Base-by-base conservation (phyloP, 192 early-diverging fungal species). In the Coemansia sp. region DNA sequence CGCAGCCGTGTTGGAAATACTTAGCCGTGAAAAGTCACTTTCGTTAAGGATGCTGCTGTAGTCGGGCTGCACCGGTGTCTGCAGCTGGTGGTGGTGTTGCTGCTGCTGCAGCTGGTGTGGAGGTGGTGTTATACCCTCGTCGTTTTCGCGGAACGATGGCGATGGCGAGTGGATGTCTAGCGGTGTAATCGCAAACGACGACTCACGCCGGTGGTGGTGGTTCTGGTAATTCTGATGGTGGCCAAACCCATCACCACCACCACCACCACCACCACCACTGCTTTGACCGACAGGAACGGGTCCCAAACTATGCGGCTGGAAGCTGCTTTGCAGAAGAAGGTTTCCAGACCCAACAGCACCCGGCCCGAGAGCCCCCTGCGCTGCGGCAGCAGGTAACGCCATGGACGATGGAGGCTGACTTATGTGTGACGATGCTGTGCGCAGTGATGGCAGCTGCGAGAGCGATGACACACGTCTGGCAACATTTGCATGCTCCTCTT, bases 391-490 rank as follows among this genome's bases (percentile, higher is more conserved):
- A 31, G 50, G 2, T 7, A 33, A 4, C n/a, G 50, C 27, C 28
- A 33, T 4, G 17, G 50, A 53, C 28, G 28, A 30, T 6, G 50
- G 17, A 3, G 25, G 28, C 15, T 27, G 50, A 7, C 41, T 28
- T 9, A 31, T 11, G 29, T 59, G 59, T 17, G 57, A 53, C 6
- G 55, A 56, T n/a, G 62, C 57, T 0, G 65, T 19, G 20, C 61
- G 60, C 19, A 73, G 58, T 17, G 60, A 61, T 19, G 76, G 70
- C 30, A 79, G 64, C 42, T 79, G 76, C 15, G 76, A 73, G 1
- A 79, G 67, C 40, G 76, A 79, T 3, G 76, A 52, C 0, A 79
- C 76, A 3, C 76, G 70, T 5, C 76, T 65, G 19, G 76, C 70
- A 31, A 69, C 64, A 42, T 50, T 70, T 31, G 33, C 25, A 0